These are phyloP conservation scores for Cornus controversa DNA, from an alignment of 148 eudicot genomes.

Conservation along the genomic window DNA sequence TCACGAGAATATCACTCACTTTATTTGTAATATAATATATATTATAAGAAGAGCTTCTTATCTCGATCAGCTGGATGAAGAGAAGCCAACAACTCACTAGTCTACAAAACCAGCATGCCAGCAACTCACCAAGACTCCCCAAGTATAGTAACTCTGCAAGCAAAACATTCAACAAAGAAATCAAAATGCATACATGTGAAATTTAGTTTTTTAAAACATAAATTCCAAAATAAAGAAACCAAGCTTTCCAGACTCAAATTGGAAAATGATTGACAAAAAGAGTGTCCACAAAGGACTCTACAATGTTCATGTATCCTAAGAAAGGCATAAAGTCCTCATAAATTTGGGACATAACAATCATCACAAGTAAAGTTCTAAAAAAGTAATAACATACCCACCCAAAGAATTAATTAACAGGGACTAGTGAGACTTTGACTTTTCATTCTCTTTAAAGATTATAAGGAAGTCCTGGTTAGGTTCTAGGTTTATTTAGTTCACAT, in stretches of 20 bases:
- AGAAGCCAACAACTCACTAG: not conserved
- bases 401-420: too few relatives aligned
- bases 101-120: not conserved
- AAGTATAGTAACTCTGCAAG: conserved; percentile 8
- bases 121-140: not conserved
- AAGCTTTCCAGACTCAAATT: not conserved
- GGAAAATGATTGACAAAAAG: not conserved
- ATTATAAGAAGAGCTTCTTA: not conserved
- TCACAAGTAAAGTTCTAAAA: too few relatives aligned
- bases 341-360: too few relatives aligned
- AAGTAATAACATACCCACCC: too few relatives aligned
- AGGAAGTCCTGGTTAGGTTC: too few relatives aligned
- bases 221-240: not conserved
- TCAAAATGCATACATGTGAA: not conserved
- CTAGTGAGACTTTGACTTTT: too few relatives aligned
- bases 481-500: too few relatives aligned
- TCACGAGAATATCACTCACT: not conserved
- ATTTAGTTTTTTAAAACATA: not conserved
- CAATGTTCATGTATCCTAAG: too few relatives aligned
- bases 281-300: too few relatives aligned
- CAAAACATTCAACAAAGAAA: not conserved
- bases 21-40: not conserved
- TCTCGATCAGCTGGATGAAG: conserved; percentile 1
- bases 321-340: too few relatives aligned
- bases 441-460: too few relatives aligned